Conservation (phyloP, 2,329 filamentous ascomycete species). For the Colletotrichum destructivum region DNA sequence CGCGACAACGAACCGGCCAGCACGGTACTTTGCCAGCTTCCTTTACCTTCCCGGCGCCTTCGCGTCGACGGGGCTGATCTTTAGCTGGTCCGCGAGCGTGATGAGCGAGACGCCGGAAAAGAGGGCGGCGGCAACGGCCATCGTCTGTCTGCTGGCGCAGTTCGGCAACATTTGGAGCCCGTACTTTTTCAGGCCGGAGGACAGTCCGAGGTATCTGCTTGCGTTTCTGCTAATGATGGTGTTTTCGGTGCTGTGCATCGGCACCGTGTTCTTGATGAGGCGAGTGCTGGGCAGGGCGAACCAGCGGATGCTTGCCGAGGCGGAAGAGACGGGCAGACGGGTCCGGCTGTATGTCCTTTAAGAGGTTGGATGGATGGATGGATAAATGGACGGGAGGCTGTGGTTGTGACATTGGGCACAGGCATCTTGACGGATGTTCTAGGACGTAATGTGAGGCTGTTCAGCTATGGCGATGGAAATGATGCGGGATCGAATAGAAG, state of each 20-base stretch:
- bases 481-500: not conserved
- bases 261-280: slow-evolving; percentile 35
- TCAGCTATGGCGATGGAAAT: not conserved
- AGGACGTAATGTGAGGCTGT: not conserved
- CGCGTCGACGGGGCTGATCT: slow-evolving; percentile 52
- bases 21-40: slow-evolving; percentile 60
- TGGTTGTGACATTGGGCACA: not conserved
- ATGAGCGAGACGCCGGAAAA: slow-evolving; percentile 56
- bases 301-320: slow-evolving; percentile 19
- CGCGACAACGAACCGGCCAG: slow-evolving; percentile 65
- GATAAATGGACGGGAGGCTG: not conserved
- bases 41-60: slow-evolving; percentile 49
- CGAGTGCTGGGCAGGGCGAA: slow-evolving; percentile 32
- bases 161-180: slow-evolving; percentile 58
- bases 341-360: slow-evolving; percentile 27
- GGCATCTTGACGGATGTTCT: not conserved
- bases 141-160: slow-evolving; percentile 55
- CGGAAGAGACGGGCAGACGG: slow-evolving; percentile 26
- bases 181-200: slow-evolving; percentile 54
- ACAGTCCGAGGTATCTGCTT: slow-evolving; percentile 49
- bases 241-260: slow-evolving; percentile 28
- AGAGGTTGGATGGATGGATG: not conserved
- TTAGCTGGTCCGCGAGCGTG: slow-evolving; percentile 53
- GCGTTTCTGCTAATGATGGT: slow-evolving; percentile 47
- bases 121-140: slow-evolving; percentile 52